phyloP scores from a whole-genome alignment of 2,329 filamentous ascomycete genomes.

The Arthrobotrys pseudoclavata region DNA sequence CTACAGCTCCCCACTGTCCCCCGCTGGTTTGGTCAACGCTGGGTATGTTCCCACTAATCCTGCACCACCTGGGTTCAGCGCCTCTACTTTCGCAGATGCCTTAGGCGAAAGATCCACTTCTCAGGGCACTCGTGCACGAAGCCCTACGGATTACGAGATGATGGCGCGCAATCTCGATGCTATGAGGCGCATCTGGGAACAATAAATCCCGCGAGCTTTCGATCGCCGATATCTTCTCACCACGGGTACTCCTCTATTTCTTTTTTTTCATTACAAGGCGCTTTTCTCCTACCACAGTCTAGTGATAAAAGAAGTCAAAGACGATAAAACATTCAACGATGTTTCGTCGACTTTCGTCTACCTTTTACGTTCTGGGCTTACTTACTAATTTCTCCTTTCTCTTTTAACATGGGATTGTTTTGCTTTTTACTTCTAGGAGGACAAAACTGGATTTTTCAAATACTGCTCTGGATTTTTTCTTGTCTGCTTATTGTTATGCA shows the following conservation, averaged over 20 bases:
- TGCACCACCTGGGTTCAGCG: slow-evolving; percentile 26
- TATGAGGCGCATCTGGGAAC: slow-evolving; percentile 15
- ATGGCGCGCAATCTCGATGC: not conserved
- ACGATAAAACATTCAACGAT: slow-evolving; percentile 3
- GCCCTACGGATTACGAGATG: not conserved
- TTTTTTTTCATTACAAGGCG: not conserved
- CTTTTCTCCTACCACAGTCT: not conserved
- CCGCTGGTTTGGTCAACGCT: slow-evolving; percentile 18
- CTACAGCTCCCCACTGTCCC: slow-evolving; percentile 23
- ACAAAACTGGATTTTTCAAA: not conserved
- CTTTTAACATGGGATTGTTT: slow-evolving; percentile 2
- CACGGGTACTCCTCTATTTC: not conserved
- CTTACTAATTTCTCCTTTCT: not conserved
- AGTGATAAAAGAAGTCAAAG: not conserved
- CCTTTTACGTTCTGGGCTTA: not conserved
- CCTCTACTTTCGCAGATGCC: not conserved
- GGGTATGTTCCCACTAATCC: slow-evolving; percentile 7
- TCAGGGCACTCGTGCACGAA: not conserved
- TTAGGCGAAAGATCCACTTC: not conserved
- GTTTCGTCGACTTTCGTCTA: slow-evolving; percentile 2
- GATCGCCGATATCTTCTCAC: not conserved
- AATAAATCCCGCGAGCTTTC: not conserved
- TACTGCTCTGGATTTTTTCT: not conserved
- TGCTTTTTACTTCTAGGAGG: slow-evolving; percentile 1
- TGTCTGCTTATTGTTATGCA: not conserved